phyloP scores from a whole-genome alignment of 1,139 yeast species.

The Barnettozyma hawaiiensis region DNA sequence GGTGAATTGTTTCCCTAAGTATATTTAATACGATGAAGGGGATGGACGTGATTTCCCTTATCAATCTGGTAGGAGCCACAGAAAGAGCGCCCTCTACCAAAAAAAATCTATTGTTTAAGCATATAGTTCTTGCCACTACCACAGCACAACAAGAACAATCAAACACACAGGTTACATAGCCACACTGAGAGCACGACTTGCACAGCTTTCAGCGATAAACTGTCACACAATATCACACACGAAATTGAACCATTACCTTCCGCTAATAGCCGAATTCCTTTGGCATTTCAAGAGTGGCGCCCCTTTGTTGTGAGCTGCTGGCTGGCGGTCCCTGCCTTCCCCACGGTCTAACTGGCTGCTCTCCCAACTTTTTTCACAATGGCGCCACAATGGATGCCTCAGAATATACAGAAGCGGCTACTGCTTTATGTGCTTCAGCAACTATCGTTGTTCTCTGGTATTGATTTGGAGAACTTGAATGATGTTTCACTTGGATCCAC shows the following conservation, averaged over 20 bases:
- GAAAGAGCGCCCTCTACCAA: background rate
- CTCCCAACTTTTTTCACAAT: slow-evolving; percentile 26
- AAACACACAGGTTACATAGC: background rate
- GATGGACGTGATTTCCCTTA: background rate
- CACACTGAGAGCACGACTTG: background rate
- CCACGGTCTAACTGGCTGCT: background rate
- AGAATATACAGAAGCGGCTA: slow-evolving; percentile 74
- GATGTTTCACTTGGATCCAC: slow-evolving; percentile 58
- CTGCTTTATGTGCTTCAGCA: slow-evolving; percentile 76
- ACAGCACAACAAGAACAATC: background rate
- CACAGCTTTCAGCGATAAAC: background rate
- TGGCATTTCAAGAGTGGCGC: background rate
- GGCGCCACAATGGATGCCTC: slow-evolving; percentile 78
- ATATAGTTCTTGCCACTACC: background rate
- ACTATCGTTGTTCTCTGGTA: slow-evolving; percentile 74
- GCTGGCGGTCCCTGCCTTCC: background rate
- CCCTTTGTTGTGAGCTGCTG: background rate
- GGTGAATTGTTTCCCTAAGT: no score
- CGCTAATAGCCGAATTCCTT: background rate
- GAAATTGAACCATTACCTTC: background rate
- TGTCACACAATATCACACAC: background rate
- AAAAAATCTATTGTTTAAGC: background rate
- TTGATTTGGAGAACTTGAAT: slow-evolving; percentile 75
- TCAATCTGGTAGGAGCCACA: background rate
- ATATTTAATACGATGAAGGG: no score